Evolutionary conservation across 495 filamentous ascomycete species (phyloP).

Genomic region (Hyaloscypha finlandica): DNA sequence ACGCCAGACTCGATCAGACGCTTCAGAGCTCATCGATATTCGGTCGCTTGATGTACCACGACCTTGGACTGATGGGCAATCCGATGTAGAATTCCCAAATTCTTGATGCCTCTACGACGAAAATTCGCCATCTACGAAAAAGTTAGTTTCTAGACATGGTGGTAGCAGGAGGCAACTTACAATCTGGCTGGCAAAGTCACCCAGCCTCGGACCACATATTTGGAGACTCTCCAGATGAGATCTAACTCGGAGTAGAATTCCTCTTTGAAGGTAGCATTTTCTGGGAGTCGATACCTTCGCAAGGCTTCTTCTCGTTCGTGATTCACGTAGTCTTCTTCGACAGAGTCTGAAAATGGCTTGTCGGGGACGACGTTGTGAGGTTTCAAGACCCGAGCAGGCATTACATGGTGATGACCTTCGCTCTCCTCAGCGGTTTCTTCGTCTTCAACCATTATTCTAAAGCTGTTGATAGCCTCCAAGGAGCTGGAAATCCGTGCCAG

Average conservation of each 20-base stretch:
- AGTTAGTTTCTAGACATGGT: neutral
- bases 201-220: constrained; percentile 73
- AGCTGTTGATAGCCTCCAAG: constrained; percentile 70
- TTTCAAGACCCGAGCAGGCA: constrained; percentile 18
- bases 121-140: constrained; percentile 57
- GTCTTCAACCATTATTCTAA: constrained; percentile 68
- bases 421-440: constrained; percentile 38
- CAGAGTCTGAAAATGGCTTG: constrained; percentile 3
- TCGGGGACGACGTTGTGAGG: constrained; percentile 33
- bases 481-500: constrained; percentile 82
- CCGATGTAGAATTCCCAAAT: constrained; percentile 81
- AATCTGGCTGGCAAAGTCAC: constrained; percentile 62
- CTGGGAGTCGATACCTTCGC: constrained; percentile 31
- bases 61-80: constrained; percentile 66
- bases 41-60: constrained; percentile 63
- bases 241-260: constrained; percentile 63
- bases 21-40: constrained; percentile 60
- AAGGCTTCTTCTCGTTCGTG: constrained; percentile 42
- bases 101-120: constrained; percentile 58
- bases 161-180: constrained; percentile 55
- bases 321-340: constrained; percentile 38
- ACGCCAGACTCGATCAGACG: neutral
- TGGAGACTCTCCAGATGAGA: constrained; percentile 59
- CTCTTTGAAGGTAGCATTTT: constrained; percentile 51
- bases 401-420: constrained; percentile 16